Base-by-base conservation (phyloP, 441 rosid species). In the Gossypium davidsonii region DNA sequence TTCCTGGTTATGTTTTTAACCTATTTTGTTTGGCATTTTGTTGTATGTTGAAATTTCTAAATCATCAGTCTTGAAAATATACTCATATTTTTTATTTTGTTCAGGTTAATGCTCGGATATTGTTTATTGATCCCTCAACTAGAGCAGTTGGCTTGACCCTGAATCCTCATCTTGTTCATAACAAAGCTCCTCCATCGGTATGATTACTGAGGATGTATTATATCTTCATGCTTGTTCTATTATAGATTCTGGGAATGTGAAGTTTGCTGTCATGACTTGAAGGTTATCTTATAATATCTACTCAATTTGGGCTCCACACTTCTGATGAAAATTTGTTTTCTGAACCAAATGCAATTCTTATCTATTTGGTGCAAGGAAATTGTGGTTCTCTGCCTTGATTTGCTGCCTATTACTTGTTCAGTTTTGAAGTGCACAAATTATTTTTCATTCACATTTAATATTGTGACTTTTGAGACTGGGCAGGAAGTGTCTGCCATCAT, bases 101-200 rank as follows among this genome's bases (percentile, higher is more conserved):
- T 76, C 84, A 96, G 99, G 97, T 95, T 78, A 90, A 85, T 81
- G 97, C 98, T 73, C 89, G 97, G 61, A 87, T 95, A 84, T 77
- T 95, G 76, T 95, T 93, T 81, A 79, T 91, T 31, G 99, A 95
- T 86, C 97, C 98, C 69, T 85, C 90, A 74, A 88, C 95, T 72
- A 90, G 99, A 82, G 99, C 99, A 74, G 83, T 95, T 74, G 97
- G 97, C 76, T 87, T 95, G 92, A 93, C 99, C 55, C 79, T 95
- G 79, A 95, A 91, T 82, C 93, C 89, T 10, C 84, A 89, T 84
- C 95, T 93, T 82, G 80, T 93, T 79, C 89, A 79, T 61, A 90
- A 90, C 79, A 86, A 76, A 75, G 86, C 91, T 75, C 98, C 97
- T 74, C 90, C 92, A 71, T 70, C 80, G 79, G 99, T 95, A 87